Base-by-base conservation (phyloP, 352 stramenopile species). In the Phytophthora cryptogea region DNA sequence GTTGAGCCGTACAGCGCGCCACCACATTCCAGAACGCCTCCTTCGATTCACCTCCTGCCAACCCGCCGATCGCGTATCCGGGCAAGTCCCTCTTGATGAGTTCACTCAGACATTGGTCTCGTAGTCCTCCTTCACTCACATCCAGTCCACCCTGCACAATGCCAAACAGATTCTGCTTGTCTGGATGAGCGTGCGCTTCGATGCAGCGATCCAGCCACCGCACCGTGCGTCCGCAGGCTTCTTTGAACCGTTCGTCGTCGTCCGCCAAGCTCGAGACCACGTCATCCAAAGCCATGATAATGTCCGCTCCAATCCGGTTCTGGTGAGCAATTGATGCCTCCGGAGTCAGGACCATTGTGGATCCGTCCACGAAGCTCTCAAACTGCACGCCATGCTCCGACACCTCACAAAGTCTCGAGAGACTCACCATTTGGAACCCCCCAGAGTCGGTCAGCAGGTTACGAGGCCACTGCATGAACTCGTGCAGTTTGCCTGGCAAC, bases 251-350 rank as follows among this genome's bases (percentile, higher is more conserved):
- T 39, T 75, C 80, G n/a, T 89, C 66, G 63, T 98, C 89, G 46
- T 86, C 74, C 13, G 72, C 74, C 23, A 98, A 84, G 45, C 81
- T 97, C 33, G 88, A 93, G 7, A 99, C 92, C 7, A 99, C 96
- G 75, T 99, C 96, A 75, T 99, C 97, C 23, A 99, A 72, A 43
- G 94, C 91, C 96, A 99, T 99, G 54, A 99, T 99, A 59, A 99
- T 98, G 70, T 99, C 96, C 3, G 92, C 86, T 47, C 96, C 96
- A 71, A 99, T 99, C 45, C 90, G 78, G 70, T 98, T 98, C 81
- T 99, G 95, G 65, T 97, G 90, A 54, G 77, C 66, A 59, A 99
- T 95, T 27, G 69, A 86, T 36, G 76, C 79, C 54, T 99, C 97
- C 7, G 96, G 97, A 17, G 89, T 96, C 26, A 99, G 77, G 28